Evolutionary conservation across 148 eudicot genomes (phyloP), one percentile per base, ranked within the genome.

Genomic region (Chenopodium quinoa): DNA sequence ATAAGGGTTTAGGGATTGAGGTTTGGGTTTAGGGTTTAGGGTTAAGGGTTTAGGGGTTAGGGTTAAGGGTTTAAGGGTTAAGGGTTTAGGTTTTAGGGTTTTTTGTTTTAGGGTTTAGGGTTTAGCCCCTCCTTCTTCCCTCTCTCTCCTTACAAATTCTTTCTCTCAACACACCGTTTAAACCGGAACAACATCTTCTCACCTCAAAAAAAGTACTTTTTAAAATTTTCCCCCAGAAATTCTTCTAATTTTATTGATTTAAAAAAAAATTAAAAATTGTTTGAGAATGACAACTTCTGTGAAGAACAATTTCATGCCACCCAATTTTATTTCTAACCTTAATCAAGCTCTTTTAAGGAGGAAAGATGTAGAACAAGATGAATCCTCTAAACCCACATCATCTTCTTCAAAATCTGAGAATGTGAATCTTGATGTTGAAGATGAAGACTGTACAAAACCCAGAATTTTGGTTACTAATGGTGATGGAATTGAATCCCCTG

Each of bases 401-500:
- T 17, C 86, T 19, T 83, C 85, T 54, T 80, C 77, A 71, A 44
- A 88, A 47, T 7, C 60, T 9, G 91, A 85, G 11, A 50, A 79
- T 67, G 54, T 2, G 8, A 68, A 23, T 31, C 54, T 25, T 56
- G 78, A 62, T 46, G 23, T 60, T 81, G 82, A 64, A 9, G 88
- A 87, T 29, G 81, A 86, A 71, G 85, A 79, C 46, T 19, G 74
- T 77, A 81, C 84, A 20, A 94, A 85, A 80, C 91, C 97, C 10
- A 75, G 92, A 17, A 85, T 93, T 40, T 83, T 94, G 91, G 94
- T 94, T 11, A 94, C 98, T 1, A 94, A 88, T 86, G 90, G 90
- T 69, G 98, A 94, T 69, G 98, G 98, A 60, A 87, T 94, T 88
- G 97, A 93, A 9, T 93, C 94, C 0, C 86, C 90, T 62, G 98